A percentile compares a stretch with the other conserved stretches of the same genome.
Evolutionary conservation across 1,139 yeast species (phyloP).

Genomic region (Diutina sp.): DNA sequence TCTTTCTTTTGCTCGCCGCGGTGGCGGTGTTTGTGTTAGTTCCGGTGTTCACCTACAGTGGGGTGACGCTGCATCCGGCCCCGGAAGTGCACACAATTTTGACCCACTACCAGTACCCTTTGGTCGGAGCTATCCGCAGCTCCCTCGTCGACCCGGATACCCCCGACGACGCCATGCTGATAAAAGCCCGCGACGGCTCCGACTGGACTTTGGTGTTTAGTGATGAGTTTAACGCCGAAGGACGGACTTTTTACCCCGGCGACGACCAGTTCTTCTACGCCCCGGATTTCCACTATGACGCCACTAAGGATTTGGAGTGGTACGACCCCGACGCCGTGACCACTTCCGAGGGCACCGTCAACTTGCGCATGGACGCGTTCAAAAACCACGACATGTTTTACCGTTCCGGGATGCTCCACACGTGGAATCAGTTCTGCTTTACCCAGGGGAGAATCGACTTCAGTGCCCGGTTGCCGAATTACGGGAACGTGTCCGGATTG

Average conservation of each 20-base stretch:
- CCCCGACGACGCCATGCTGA: neutral
- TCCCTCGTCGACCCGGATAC: slow-evolving; percentile 1
- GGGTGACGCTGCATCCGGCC: slow-evolving; percentile 27
- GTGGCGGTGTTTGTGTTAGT: slow-evolving; percentile 53
- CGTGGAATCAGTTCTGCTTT: slow-evolving; percentile 1
- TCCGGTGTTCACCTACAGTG: slow-evolving; percentile 69
- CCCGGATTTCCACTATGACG: slow-evolving; percentile 1
- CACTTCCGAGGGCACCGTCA: neutral
- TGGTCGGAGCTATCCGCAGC: neutral
- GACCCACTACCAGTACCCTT: neutral
- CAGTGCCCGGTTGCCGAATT: neutral
- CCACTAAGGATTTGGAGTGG: slow-evolving; percentile 2
- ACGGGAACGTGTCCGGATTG: neutral
- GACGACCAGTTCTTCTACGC: slow-evolving; percentile 3
- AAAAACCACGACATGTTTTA: neutral
- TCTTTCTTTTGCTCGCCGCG: slow-evolving; percentile 44
- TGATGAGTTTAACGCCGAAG: slow-evolving; percentile 2
- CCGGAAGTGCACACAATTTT: neutral
- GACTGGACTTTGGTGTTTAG: neutral
- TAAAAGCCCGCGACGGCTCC: neutral
- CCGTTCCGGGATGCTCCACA: neutral
- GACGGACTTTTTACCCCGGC: neutral
- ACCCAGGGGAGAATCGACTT: neutral
- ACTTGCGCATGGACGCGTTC: slow-evolving; percentile 2
- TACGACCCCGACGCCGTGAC: slow-evolving; percentile 2